Evolutionary conservation across 2,329 filamentous ascomycete species (phyloP).

Genomic region (Arthrobotrys conoides): DNA sequence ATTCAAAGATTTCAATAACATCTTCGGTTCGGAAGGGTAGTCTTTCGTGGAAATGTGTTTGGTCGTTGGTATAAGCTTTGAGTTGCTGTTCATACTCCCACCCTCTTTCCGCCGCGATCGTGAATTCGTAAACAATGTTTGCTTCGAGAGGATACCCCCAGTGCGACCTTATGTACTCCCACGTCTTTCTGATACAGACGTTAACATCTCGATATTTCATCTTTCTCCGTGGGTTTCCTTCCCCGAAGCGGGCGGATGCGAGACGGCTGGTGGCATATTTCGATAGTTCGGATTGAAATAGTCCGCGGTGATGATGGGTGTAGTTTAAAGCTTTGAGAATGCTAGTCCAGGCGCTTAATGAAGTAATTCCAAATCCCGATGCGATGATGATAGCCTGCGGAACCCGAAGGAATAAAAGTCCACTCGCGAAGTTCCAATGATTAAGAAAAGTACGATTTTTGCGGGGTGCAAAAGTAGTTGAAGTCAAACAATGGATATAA

Average conservation of each 20-base stretch:
- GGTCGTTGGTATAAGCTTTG: background rate
- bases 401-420: slow-evolving; percentile 38
- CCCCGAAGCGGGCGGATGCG: slow-evolving; percentile 26
- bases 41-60: slow-evolving; percentile 3
- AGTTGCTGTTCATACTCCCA: slow-evolving; percentile 49
- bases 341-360: slow-evolving; percentile 30
- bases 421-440: slow-evolving; percentile 27
- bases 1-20: slow-evolving; percentile 41
- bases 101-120: slow-evolving; percentile 47
- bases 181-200: slow-evolving; percentile 31
- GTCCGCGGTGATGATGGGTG: slow-evolving; percentile 38
- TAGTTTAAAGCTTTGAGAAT: slow-evolving; percentile 54
- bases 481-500: slow-evolving; percentile 41
- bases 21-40: slow-evolving; percentile 29
- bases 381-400: slow-evolving; percentile 56
- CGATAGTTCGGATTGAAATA: slow-evolving; percentile 40
- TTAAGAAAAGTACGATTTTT: slow-evolving; percentile 21
- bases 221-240: slow-evolving; percentile 23
- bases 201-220: slow-evolving; percentile 54
- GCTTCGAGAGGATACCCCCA: slow-evolving; percentile 35
- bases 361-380: slow-evolving; percentile 22
- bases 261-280: slow-evolving; percentile 12
- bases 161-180: slow-evolving; percentile 12
- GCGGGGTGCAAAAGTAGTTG: slow-evolving; percentile 31
- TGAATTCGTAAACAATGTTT: slow-evolving; percentile 38